Evolutionary conservation across 2,329 filamentous ascomycete species (phyloP).

Genomic region (Sporothrix luriei): DNA sequence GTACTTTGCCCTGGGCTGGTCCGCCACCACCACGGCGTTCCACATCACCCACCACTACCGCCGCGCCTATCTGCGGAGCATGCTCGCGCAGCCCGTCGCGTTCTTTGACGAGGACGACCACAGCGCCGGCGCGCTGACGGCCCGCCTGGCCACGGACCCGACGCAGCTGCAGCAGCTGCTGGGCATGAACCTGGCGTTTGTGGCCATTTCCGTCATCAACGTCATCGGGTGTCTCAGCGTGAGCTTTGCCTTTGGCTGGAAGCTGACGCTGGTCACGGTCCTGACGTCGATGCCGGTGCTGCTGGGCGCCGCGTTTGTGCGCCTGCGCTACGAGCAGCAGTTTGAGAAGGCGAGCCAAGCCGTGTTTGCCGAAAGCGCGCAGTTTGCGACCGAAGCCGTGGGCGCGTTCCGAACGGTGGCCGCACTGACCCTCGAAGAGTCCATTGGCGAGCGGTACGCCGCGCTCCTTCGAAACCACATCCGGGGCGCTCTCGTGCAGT

Average conservation of each 20-base stretch:
- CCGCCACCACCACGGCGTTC: slow-evolving; percentile 27
- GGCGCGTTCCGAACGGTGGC: slow-evolving; percentile 73
- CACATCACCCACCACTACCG: slow-evolving; percentile 58
- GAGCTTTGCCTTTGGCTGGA: slow-evolving; percentile 75
- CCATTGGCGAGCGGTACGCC: slow-evolving; percentile 64
- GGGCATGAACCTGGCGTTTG: slow-evolving; percentile 64
- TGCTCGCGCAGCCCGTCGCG: slow-evolving; percentile 61
- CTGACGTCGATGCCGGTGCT: slow-evolving; percentile 59
- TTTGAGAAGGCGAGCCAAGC: slow-evolving; percentile 69
- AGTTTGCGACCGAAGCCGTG: slow-evolving; percentile 74
- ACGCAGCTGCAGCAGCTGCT: slow-evolving; percentile 64
- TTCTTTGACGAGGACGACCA: slow-evolving; percentile 65
- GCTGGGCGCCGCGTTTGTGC: slow-evolving; percentile 53
- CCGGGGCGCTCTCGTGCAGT: slow-evolving; percentile 60
- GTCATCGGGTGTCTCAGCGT: slow-evolving; percentile 67
- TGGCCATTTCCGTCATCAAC: slow-evolving; percentile 65
- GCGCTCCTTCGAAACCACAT: slow-evolving; percentile 62
- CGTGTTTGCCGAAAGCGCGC: slow-evolving; percentile 71
- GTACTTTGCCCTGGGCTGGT: slow-evolving; percentile 55
- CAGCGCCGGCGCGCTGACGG: slow-evolving; percentile 62
- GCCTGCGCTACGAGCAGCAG: slow-evolving; percentile 59
- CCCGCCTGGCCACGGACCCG: slow-evolving; percentile 59
- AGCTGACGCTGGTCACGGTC: slow-evolving; percentile 67
- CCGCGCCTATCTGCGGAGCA: slow-evolving; percentile 62
- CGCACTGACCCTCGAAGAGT: slow-evolving; percentile 68